These are phyloP conservation scores for Cenchrus americanus DNA, from an alignment of 176 grass and related monocot genomes.

Conservation along the genomic window DNA sequence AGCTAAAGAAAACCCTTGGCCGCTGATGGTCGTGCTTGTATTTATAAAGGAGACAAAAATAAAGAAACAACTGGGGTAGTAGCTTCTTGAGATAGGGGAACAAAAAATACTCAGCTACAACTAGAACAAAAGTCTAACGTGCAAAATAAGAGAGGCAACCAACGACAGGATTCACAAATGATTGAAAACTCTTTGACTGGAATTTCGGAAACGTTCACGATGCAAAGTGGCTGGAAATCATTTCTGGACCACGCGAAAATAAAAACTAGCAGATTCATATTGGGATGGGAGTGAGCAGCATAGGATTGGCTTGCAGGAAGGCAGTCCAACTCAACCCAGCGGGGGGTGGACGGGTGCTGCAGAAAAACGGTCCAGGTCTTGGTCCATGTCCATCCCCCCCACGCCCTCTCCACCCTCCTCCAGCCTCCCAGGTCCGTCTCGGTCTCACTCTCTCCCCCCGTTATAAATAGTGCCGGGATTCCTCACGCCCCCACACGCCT, in stretches of 20 bases:
- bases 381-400: conserved; percentile 2
- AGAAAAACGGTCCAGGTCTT: conserved; percentile 12
- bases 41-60: neutral
- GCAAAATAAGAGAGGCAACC: conserved; percentile 3
- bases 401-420: neutral
- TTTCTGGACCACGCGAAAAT: conserved; percentile 14
- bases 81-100: neutral
- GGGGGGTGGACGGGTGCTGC: neutral
- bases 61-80: neutral
- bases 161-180: conserved; percentile 6
- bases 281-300: neutral
- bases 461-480: conserved; percentile 67
- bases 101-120: neutral
- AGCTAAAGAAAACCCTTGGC: no score
- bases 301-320: neutral
- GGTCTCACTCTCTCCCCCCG: conserved; percentile 10
- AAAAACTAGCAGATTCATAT: neutral
- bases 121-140: neutral
- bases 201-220: neutral
- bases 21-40: neutral
- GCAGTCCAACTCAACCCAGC: neutral
- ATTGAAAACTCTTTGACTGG: neutral
- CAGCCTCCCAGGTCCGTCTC: neutral
- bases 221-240: neutral
- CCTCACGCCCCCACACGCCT: conserved; percentile 38